Conservation (phyloP, 768 basidiomycete species). For the Russula sp. region DNA sequence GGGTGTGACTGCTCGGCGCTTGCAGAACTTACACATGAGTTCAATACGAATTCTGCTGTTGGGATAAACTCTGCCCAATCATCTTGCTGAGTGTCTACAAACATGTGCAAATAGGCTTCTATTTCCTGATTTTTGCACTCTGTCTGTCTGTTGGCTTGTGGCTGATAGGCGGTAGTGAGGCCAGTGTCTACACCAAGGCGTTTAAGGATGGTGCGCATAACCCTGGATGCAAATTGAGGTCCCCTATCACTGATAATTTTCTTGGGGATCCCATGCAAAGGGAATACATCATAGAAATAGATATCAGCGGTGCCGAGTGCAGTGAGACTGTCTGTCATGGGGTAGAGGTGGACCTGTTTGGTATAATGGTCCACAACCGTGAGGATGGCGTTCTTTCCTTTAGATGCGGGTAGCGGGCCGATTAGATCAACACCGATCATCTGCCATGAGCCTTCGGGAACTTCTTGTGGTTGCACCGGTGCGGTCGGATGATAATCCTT, state of each 20-base stretch:
- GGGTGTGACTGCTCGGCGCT: neutral
- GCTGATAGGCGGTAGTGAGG: constrained; percentile 23
- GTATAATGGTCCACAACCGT: constrained; percentile 25
- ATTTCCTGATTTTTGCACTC: constrained; percentile 32
- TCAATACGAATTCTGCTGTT: constrained; percentile 26
- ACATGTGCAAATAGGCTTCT: constrained; percentile 30
- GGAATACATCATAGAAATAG: constrained; percentile 20
- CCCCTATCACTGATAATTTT: constrained; percentile 18
- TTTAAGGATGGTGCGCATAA: constrained; percentile 9
- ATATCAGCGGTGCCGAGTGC: constrained; percentile 22
- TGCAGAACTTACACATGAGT: neutral
- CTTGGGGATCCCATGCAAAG: constrained; percentile 8
- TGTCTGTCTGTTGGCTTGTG: constrained; percentile 32
- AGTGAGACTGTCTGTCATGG: constrained; percentile 21
- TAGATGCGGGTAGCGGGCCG: constrained; percentile 22
- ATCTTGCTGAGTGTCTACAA: constrained; percentile 26
- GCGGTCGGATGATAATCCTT: neutral
- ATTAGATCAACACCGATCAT: constrained; percentile 28
- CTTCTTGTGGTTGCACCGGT: neutral
- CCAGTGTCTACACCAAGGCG: constrained; percentile 19
- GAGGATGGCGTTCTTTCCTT: constrained; percentile 24
- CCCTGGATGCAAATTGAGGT: constrained; percentile 18
- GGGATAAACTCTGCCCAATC: constrained; percentile 29
- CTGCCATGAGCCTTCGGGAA: constrained; percentile 25
- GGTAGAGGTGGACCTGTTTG: constrained; percentile 30